These are phyloP conservation scores for Kalaharituber pfeilii DNA, from an alignment of 2,329 filamentous ascomycete species.

Conservation along the genomic window DNA sequence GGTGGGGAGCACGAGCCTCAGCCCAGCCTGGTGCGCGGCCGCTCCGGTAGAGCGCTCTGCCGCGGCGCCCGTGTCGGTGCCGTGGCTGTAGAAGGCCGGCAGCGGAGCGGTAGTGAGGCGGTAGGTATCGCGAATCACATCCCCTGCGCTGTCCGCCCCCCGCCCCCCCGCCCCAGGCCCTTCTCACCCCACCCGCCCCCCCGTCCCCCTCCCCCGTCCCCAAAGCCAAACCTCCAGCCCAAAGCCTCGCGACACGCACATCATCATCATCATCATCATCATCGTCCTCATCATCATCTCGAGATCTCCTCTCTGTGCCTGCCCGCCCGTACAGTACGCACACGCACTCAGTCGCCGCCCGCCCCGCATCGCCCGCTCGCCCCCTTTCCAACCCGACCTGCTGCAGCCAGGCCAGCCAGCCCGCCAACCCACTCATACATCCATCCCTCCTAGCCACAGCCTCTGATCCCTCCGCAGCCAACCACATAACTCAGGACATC, in stretches of 20 bases:
- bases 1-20: no score
- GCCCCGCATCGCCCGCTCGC: background rate
- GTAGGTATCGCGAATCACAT: no score
- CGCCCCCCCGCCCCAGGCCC: background rate
- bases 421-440: background rate
- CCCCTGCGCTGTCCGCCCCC: background rate
- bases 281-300: no score
- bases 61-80: no score
- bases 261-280: no score
- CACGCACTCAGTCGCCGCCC: background rate
- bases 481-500: background rate
- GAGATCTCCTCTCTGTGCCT: no score
- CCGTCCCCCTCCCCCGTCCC: background rate
- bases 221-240: background rate
- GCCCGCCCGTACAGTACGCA: background rate
- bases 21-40: no score
- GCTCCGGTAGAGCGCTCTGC: no score
- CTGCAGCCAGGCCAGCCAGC: no score
- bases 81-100: no score
- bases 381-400: background rate
- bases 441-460: background rate
- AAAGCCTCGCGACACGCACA: background rate
- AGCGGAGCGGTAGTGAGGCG: no score
- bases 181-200: background rate
- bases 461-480: background rate